These are phyloP conservation scores for Colletotrichum godetiae DNA, from an alignment of 2,329 filamentous ascomycete genomes.

Conservation along the genomic window DNA sequence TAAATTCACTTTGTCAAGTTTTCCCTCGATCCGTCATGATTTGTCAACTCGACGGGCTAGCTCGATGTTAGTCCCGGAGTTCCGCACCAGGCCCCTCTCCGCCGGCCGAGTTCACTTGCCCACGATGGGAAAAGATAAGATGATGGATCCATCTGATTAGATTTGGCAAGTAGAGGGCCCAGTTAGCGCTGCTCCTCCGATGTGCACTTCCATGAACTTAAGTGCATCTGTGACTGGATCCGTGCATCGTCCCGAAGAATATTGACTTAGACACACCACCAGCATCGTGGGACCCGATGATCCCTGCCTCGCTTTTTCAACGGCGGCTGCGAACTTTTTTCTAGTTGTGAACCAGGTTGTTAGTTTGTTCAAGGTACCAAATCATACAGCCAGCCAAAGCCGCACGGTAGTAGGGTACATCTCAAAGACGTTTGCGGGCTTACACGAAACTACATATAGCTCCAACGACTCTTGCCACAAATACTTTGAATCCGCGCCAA, in stretches of 20 bases:
- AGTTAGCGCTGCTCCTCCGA: not conserved
- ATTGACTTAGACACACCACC: not conserved
- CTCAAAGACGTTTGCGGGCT: no score
- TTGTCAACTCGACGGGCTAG: not conserved
- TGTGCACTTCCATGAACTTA: not conserved
- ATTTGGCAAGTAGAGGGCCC: not conserved
- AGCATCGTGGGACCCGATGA: not conserved
- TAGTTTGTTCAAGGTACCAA: not conserved
- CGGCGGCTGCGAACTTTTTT: not conserved
- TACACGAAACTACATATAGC: not conserved
- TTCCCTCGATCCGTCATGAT: not conserved
- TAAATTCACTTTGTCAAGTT: not conserved
- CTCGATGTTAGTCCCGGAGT: slow-evolving; percentile 14
- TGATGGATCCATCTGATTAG: slow-evolving; percentile 2
- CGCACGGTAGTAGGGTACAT: not conserved
- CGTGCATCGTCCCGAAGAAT: not conserved
- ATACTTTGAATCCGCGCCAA: no score
- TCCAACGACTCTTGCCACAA: not conserved
- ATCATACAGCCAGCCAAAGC: not conserved
- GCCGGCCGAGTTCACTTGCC: not conserved
- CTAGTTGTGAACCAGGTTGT: not conserved
- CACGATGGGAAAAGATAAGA: not conserved
- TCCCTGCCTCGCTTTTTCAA: not conserved
- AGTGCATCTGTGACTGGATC: no score
- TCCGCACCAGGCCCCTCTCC: not conserved